These are phyloP conservation scores for Penicillium concentricum DNA, from an alignment of 2,329 filamentous ascomycete species.

Conservation along the genomic window DNA sequence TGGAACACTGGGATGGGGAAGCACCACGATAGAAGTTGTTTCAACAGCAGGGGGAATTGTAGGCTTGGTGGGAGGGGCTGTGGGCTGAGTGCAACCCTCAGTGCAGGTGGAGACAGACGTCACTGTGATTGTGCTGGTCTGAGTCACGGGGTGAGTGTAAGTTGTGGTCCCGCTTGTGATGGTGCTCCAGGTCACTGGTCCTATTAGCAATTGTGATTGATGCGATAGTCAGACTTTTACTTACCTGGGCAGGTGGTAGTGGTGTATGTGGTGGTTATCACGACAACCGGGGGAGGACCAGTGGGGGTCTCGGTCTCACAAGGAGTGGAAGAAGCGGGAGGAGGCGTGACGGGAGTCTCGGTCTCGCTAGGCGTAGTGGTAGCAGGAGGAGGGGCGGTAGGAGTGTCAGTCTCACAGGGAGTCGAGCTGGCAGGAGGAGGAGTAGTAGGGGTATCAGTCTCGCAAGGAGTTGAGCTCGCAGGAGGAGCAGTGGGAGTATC, in stretches of 20 bases:
- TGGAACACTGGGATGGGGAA: neutral
- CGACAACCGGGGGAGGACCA: constrained; percentile 12
- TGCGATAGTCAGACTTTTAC: neutral
- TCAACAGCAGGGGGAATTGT: neutral
- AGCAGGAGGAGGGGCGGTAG: neutral
- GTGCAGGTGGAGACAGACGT: constrained; percentile 25
- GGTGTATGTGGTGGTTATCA: constrained; percentile 21
- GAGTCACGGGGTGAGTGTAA: constrained; percentile 23
- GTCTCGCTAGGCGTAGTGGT: constrained; percentile 2
- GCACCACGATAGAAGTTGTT: neutral
- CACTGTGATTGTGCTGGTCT: constrained; percentile 23
- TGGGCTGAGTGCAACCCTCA: constrained; percentile 15
- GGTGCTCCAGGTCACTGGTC: constrained; percentile 22
- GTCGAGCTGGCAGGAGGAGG: constrained; percentile 7
- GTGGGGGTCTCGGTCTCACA: constrained; percentile 3
- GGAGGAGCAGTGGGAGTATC: constrained; percentile 4
- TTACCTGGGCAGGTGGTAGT: constrained; percentile 34
- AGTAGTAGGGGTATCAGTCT: constrained; percentile 5
- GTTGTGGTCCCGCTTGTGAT: constrained; percentile 22
- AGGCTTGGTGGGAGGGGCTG: neutral
- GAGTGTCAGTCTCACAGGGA: constrained; percentile 9
- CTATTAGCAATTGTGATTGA: constrained; percentile 10
- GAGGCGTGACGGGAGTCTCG: constrained; percentile 1
- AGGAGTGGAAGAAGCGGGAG: constrained; percentile 2
- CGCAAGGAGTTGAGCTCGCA: constrained; percentile 2